These are phyloP conservation scores for Fermentozyma sake DNA, from an alignment of 1,139 yeast genomes.

Conservation along the genomic window DNA sequence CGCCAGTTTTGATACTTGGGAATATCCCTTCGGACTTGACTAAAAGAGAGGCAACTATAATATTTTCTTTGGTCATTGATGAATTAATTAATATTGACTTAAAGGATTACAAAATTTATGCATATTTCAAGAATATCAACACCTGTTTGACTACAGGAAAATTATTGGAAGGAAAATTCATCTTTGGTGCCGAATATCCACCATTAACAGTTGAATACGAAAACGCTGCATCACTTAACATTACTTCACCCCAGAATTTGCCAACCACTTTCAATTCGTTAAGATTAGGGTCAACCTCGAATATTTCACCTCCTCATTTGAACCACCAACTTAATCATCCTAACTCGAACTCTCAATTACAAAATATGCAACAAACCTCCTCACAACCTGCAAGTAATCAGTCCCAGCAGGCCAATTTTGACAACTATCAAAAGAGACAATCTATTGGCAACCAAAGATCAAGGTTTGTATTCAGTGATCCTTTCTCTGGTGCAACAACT, in stretches of 20 bases:
- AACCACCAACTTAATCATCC: constrained; percentile 14
- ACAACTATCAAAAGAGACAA: constrained; percentile 44
- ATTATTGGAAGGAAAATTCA: constrained; percentile 57
- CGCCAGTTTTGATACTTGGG: constrained; percentile 34
- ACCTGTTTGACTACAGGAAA: constrained; percentile 72
- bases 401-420: constrained; percentile 5
- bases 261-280: constrained; percentile 22
- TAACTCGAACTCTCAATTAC: constrained; percentile 8
- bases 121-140: constrained; percentile 59
- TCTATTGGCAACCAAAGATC: constrained; percentile 56
- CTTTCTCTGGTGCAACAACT: constrained; percentile 35
- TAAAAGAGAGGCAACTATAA: constrained; percentile 67
- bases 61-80: constrained; percentile 79
- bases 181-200: constrained; percentile 57
- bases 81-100: constrained; percentile 60
- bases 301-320: constrained; percentile 26
- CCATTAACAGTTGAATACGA: constrained; percentile 54
- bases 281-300: constrained; percentile 22
- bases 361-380: constrained; percentile 1
- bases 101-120: constrained; percentile 46
- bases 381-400: neutral
- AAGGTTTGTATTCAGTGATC: constrained; percentile 67
- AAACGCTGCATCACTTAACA: constrained; percentile 3
- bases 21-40: constrained; percentile 74
- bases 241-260: constrained; percentile 10